Evolutionary conservation across 2,329 filamentous ascomycete species (phyloP), one percentile per base, ranked within the genome.

Genomic region (Polytolypa hystricis): DNA sequence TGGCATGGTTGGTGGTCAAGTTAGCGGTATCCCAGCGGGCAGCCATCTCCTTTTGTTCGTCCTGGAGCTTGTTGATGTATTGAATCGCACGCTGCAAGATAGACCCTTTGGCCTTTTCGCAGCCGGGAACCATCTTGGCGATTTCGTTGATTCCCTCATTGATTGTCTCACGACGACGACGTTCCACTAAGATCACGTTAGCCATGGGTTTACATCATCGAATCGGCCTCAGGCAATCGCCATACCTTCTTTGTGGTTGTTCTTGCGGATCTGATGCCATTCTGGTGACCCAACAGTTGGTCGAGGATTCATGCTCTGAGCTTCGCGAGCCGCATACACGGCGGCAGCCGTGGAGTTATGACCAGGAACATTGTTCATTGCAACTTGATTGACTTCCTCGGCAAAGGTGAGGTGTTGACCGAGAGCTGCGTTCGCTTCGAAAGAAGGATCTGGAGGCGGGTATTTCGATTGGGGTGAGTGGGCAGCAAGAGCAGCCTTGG

Each of bases 71-170:
- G 8, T 79, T 82, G 56, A 98, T 96, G 65, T 94, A 96, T 45
- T 85, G 79, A 7, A 95, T 89, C 0, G 91, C 86, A 21, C 89
- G 84, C 56, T 93, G 84, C 25, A 98, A 69, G 46, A 98, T 96
- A 2, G 86, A 93, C 1, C 91, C 91, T 64, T 98, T 98, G 69
- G 98, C 96, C 71, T 96, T 98, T 63, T 98, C 91, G 53, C 89
- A 95, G 10, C 86, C 86, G 0, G 91, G 91, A 0, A 98, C 91
- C 47, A 98, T 93, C 66, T 95, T 96, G 48, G 89, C 84, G 19
- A 98, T 75, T 61, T 96, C 91, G 54, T 95, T 96, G 50, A 98
- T 98, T 33, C 91, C 91, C 62, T 98, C 91, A 48, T 98, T 98
- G 58, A 98, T 98, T 0, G 91, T 95, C 63, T 98, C 91, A 45